A percentile compares a stretch with the other conserved stretches of the same genome.
Conservation (phyloP, 2,329 filamentous ascomycete genomes). For the Xylariaceae sp. region DNA sequence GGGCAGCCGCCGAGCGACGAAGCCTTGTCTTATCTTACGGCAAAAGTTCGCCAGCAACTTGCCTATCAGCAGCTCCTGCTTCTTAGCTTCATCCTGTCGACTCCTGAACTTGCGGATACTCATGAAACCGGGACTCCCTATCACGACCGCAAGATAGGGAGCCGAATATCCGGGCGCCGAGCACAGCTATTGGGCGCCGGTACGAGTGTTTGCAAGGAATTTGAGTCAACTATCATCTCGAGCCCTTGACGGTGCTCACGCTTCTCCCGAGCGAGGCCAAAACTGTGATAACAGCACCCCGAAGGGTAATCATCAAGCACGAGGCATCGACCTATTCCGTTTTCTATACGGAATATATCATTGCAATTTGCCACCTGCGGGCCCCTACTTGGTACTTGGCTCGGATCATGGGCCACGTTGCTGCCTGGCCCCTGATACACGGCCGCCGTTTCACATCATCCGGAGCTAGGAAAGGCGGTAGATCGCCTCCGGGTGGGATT, state of each 20-base stretch:
- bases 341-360: neutral
- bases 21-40: too few relatives aligned
- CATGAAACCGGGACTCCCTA: neutral
- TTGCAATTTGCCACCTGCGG: neutral
- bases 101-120: neutral
- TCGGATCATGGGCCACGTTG: neutral
- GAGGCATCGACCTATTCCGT: neutral
- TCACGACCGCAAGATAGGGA: neutral
- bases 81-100: neutral
- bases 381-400: neutral
- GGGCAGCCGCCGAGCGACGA: too few relatives aligned
- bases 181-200: neutral
- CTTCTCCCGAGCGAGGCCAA: neutral
- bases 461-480: neutral
- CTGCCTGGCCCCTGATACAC: neutral
- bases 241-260: neutral
- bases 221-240: neutral
- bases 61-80: neutral
- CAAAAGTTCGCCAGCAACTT: neutral
- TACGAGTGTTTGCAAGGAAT: neutral
- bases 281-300: slow-evolving; percentile 3
- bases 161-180: neutral
- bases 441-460: neutral
- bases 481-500: neutral
- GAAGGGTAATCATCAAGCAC: neutral